Evolutionary conservation across 2,329 filamentous ascomycete genomes (phyloP).

Genomic region (Neonectria sp.): DNA sequence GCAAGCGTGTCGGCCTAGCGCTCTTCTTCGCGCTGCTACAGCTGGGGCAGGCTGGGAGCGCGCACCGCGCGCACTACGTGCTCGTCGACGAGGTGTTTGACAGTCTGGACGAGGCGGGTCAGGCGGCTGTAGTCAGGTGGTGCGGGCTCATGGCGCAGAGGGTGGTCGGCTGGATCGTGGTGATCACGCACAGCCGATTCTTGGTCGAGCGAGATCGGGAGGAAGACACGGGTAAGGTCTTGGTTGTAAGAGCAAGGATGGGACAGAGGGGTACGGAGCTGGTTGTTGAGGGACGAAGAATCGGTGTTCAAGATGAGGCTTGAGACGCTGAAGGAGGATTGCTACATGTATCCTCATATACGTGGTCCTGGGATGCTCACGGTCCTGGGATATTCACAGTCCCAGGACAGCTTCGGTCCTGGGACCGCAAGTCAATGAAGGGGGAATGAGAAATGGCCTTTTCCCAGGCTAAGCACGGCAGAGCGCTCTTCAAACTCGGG

Average conservation of each 20-base stretch:
- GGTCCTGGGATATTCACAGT: no score
- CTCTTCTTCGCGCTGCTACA: constrained; percentile 44
- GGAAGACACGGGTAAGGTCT: constrained; percentile 20
- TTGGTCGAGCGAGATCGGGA: constrained; percentile 33
- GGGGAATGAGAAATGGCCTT: no score
- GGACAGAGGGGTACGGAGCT: constrained; percentile 35
- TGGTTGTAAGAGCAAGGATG: constrained; percentile 35
- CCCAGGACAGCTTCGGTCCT: no score
- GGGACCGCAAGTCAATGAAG: no score
- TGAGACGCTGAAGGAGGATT: constrained; percentile 1
- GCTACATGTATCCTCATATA: background rate
- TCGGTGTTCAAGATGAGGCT: constrained; percentile 19
- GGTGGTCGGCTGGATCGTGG: constrained; percentile 33
- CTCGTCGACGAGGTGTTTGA: constrained; percentile 44
- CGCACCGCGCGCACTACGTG: constrained; percentile 39
- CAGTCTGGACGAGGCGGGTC: constrained; percentile 34
- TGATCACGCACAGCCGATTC: constrained; percentile 40
- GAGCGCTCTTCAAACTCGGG: no score
- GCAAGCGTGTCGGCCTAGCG: constrained; percentile 39
- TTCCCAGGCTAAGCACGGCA: no score
- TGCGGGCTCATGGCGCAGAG: constrained; percentile 31
- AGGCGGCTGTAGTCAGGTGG: constrained; percentile 39
- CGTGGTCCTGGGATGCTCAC: no score
- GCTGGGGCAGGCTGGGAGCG: constrained; percentile 29
- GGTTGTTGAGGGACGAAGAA: constrained; percentile 27